Evolutionary conservation across 2,329 filamentous ascomycete species (phyloP).

Genomic region (Cladobotryum mycophilum): DNA sequence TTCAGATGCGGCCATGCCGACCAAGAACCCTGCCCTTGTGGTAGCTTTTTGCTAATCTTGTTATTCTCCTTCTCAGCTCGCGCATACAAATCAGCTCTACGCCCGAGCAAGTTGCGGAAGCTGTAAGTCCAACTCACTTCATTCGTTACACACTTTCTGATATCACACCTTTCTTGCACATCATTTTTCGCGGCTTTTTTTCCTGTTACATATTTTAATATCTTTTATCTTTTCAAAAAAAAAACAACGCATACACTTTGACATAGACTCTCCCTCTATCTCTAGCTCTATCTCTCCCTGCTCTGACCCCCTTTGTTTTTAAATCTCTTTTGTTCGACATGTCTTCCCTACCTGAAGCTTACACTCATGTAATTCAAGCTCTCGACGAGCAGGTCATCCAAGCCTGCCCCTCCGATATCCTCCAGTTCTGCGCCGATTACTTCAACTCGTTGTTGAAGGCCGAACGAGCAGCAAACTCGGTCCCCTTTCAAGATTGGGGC

Average conservation of each 20-base stretch:
- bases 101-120: conserved; percentile 8
- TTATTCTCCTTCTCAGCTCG: conserved; percentile 3
- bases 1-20: conserved; percentile 10
- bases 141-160: not conserved
- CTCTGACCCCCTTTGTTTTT: not conserved
- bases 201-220: not conserved
- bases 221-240: not conserved
- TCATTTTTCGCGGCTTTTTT: not conserved
- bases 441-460: conserved; percentile 59
- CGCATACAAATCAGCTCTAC: conserved; percentile 12
- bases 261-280: conserved; percentile 2
- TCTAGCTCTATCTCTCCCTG: conserved; percentile 4
- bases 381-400: conserved; percentile 56
- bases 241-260: not conserved
- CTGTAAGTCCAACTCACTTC: conserved; percentile 11
- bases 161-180: not conserved
- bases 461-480: conserved; percentile 42
- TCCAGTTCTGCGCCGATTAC: conserved; percentile 66
- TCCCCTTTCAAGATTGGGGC: conserved; percentile 8
- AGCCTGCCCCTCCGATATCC: conserved; percentile 54
- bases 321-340: conserved; percentile 19
- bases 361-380: conserved; percentile 56
- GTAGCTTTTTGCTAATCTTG: conserved; percentile 11
- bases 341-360: conserved; percentile 45
- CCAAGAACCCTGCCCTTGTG: conserved; percentile 7